Conservation (phyloP, 768 basidiomycete species). For the Chalciporus chontae region DNA sequence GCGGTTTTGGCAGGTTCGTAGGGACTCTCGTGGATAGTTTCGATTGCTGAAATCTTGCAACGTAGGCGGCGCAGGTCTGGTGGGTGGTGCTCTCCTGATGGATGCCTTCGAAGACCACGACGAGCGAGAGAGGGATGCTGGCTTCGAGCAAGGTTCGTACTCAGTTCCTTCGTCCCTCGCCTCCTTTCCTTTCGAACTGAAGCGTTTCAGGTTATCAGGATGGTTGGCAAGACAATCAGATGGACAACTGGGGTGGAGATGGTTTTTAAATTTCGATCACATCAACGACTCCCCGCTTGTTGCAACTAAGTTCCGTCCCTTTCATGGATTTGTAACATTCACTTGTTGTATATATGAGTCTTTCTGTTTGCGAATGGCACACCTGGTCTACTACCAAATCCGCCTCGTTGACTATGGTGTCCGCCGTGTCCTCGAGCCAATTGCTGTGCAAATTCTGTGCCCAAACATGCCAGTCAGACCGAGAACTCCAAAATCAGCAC, state of each 20-base stretch:
- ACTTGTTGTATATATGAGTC: background rate
- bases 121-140: constrained; percentile 29
- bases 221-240: constrained; percentile 16
- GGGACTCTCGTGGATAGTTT: background rate
- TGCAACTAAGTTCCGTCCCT: background rate
- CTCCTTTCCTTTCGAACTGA: constrained; percentile 5
- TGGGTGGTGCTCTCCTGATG: constrained; percentile 57
- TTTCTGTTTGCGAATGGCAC: background rate
- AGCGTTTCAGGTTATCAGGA: constrained; percentile 28
- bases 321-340: constrained; percentile 17
- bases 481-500: too few relatives aligned
- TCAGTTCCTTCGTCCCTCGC: constrained; percentile 1
- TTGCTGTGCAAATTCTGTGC: too few relatives aligned
- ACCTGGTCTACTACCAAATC: background rate
- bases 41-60: background rate
- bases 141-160: constrained; percentile 34
- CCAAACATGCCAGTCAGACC: too few relatives aligned
- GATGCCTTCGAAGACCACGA: constrained; percentile 47
- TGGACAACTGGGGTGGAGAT: constrained; percentile 2
- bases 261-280: constrained; percentile 7
- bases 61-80: constrained; percentile 58
- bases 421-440: too few relatives aligned
- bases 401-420: too few relatives aligned
- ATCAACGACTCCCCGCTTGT: background rate
- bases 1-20: constrained; percentile 43